Conservation (phyloP, 257 asterid species). For the Solanum etuberosum region DNA sequence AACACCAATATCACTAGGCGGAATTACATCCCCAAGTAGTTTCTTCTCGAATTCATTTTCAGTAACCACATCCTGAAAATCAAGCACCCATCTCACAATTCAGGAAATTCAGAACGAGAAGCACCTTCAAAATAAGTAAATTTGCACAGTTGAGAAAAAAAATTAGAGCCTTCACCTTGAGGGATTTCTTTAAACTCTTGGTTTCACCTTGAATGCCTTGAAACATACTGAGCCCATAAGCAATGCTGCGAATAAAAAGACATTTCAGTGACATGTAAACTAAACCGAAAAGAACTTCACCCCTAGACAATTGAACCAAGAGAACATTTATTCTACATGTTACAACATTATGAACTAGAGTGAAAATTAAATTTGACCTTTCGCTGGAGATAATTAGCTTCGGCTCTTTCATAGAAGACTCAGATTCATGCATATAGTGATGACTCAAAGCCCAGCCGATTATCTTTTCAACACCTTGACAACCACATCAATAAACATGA, state of each 20-base stretch:
- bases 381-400: slow-evolving; percentile 52
- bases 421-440: slow-evolving; percentile 63
- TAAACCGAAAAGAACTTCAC: not conserved
- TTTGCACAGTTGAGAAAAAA: not conserved
- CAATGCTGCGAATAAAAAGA: slow-evolving; percentile 37
- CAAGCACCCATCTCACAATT: not conserved
- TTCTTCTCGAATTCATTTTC: slow-evolving; percentile 82
- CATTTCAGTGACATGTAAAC: not conserved
- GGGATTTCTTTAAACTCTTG: slow-evolving; percentile 64
- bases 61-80: slow-evolving; percentile 68
- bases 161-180: slow-evolving; percentile 38
- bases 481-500: slow-evolving; percentile 2
- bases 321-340: not conserved
- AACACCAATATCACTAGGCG: slow-evolving; percentile 82
- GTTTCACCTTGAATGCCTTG: slow-evolving; percentile 67
- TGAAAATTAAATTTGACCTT: slow-evolving; percentile 27
- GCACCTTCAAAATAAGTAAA: not conserved
- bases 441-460: slow-evolving; percentile 87
- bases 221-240: slow-evolving; percentile 60
- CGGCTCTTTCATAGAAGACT: slow-evolving; percentile 26
- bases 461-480: slow-evolving; percentile 59
- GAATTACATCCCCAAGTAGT: slow-evolving; percentile 76
- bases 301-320: not conserved
- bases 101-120: slow-evolving; percentile 4
- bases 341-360: not conserved